Evolutionary conservation across 345 rosid genomes (phyloP).

Genomic region (Punica granatum): DNA sequence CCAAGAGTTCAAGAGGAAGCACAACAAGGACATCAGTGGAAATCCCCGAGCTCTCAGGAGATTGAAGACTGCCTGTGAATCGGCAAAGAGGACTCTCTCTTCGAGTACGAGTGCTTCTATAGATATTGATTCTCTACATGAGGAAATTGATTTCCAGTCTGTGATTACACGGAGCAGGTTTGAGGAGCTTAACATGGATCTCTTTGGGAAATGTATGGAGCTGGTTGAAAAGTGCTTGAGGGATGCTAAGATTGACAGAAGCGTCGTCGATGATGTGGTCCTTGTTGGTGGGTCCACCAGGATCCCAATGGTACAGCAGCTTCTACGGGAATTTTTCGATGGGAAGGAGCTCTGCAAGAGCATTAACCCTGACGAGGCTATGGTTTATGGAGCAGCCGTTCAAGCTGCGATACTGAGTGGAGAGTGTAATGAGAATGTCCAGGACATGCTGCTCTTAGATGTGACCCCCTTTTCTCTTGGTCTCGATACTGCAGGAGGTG

Average conservation of each 20-base stretch:
- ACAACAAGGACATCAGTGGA: not conserved
- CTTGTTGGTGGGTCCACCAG: not conserved
- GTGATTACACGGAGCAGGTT: constrained; percentile 10
- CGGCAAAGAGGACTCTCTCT: not conserved
- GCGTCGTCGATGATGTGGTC: not conserved
- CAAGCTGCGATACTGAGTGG: not conserved
- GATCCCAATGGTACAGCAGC: not conserved
- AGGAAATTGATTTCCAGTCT: not conserved
- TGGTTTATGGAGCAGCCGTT: not conserved
- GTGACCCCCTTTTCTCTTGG: not conserved
- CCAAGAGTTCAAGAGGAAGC: not conserved
- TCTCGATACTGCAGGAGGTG: not conserved
- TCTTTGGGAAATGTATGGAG: constrained; percentile 63
- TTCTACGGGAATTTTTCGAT: not conserved
- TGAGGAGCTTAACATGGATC: constrained; percentile 62
- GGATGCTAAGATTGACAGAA: constrained; percentile 20
- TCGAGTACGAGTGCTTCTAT: not conserved
- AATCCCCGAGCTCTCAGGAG: not conserved
- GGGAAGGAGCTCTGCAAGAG: not conserved
- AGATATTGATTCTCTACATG: not conserved
- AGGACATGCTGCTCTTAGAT: not conserved
- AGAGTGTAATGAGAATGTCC: not conserved
- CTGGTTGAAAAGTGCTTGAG: constrained; percentile 17
- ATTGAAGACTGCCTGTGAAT: not conserved
- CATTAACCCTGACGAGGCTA: not conserved